Percentiles rank a stretch among this genome's conserved stretches.
Evolutionary conservation across 2,329 filamentous ascomycete species (phyloP).

Genomic region (Trichoderma oligosporum): DNA sequence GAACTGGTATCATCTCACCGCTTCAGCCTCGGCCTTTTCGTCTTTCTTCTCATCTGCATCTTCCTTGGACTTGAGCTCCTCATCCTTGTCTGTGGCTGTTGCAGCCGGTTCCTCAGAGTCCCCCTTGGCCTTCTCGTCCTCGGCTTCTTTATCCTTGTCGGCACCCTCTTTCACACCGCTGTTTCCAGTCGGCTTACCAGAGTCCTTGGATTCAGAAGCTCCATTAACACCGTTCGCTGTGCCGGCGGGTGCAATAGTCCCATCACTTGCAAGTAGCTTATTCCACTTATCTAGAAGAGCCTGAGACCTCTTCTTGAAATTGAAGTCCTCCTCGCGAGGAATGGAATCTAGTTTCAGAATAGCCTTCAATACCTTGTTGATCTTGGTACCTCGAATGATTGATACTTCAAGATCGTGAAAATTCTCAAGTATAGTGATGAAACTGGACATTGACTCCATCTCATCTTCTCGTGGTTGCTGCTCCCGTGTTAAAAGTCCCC

Average conservation of each 20-base stretch:
- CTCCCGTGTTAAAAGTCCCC: constrained; percentile 83
- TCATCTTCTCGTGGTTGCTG: constrained; percentile 81
- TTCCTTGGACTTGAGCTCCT: constrained; percentile 21
- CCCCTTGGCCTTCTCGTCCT: constrained; percentile 27
- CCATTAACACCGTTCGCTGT: constrained; percentile 49
- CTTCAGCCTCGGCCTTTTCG: constrained; percentile 26
- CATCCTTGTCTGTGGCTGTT: constrained; percentile 19
- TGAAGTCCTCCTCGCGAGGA: constrained; percentile 81
- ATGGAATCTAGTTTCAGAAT: constrained; percentile 85
- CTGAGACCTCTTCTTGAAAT: constrained; percentile 82
- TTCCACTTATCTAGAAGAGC: constrained; percentile 85
- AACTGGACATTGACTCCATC: constrained; percentile 74
- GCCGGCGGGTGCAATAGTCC: constrained; percentile 32
- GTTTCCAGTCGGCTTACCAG: constrained; percentile 40
- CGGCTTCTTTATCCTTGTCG: constrained; percentile 31
- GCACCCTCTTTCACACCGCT: constrained; percentile 41
- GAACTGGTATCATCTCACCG: constrained; percentile 8
- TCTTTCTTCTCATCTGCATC: constrained; percentile 24
- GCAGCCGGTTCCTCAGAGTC: constrained; percentile 28
- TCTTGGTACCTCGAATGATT: constrained; percentile 89
- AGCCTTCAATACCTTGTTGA: constrained; percentile 96
- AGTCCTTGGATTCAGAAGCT: constrained; percentile 35
- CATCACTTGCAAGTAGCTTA: constrained; percentile 66
- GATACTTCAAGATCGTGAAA: constrained; percentile 77
- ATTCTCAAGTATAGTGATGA: constrained; percentile 74